Base-by-base conservation (phyloP, 2,329 filamentous ascomycete species). In the Didymella exigua region DNA sequence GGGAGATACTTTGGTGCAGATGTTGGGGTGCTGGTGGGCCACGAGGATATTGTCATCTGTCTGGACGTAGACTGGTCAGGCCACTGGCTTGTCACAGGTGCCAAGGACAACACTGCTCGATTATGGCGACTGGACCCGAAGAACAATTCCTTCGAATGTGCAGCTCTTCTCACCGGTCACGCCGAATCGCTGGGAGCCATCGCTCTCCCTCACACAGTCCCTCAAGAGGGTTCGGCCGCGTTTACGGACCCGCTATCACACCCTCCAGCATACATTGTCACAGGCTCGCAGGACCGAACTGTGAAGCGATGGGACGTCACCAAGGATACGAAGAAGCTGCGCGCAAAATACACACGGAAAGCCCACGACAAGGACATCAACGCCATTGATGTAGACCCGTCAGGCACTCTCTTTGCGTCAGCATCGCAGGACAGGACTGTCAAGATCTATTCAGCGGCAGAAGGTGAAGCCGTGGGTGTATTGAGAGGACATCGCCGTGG, bases 291-390 rank as follows among this genome's bases (percentile, higher is more conserved):
- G 72, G 95, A 99, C 72, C 89, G 92, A 70, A 99, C 95, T 0
- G 84, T 99, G 65, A 99, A 99, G 79, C 88, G 89, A 63, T 97
- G 95, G 91, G 90, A 96, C 58, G 86, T 93, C 19, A 67, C 62
- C 21, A 73, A 74, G 54, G 72, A 72, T 23, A 75, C 78, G 41
- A 84, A 83, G 56, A 81, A 83, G 9, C 78, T 86, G 9, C 80
- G 86, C 64, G 91, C 91, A 34, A 77, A 87, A 4, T 99, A 90
- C 74, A 98, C 95, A 1, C 86, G 95, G 52, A 96, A 97, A 75
- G 95, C 95, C 1, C 95, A 99, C 76, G 95, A 99, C 71, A 99
- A 99, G 73, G 95, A 99, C 64, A 99, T 99, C 76, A 99, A 99
- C 67, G 92, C 95, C 2, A 84, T 99, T 45, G 91, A 96, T 61